Base-by-base conservation (phyloP, 75 land plant species). In the Pseudotsuga menziesii region DNA sequence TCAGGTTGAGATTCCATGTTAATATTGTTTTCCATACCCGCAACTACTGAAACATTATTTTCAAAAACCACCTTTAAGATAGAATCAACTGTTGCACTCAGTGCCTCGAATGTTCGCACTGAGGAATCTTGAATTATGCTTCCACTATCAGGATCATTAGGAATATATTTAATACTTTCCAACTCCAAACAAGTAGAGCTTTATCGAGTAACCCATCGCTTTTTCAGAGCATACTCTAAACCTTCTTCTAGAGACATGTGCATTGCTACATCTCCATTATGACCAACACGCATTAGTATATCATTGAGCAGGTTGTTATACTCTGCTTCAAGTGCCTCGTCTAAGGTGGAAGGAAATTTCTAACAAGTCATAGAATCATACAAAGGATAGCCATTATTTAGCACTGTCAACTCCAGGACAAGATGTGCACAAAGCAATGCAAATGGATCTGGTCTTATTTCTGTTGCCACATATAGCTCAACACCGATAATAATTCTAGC, bases 401-500 rank as follows among this genome's bases (percentile, higher is more conserved):
- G 73, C 25, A 92, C 88, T 75, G 94, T 94, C 79, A 96, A 83
- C 78, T 92, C 92, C 70, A 96, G 90, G 22, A 93, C 95, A 69
- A 96, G 83, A 80, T 96, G 99, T 70, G 83, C 80, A 88, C 99
- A 96, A 32, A 96, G 69, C 75, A 96, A 78, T 15, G 99, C 88
- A 75, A 95, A 92, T 74, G 99, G 99, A 73, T 96, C 99, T 13
- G 99, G 87, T 76, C 97, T 85, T 75, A 97, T 87, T 79, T 92
- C 98, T 60, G 98, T 89, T 44, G 87, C 90, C 36, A 95, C 89
- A 87, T 95, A 96, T 35, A 94, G 96, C 81, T 95, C 96, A 39
- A 95, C 94, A 57, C 98, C 98, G 48, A 97, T 96, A 41, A 96
- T 96, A 52, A 96, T 96, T 78, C 99, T 96, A 71, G 99, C 99